Evolutionary conservation across 1,284 basidiomycete species (phyloP).

Genomic region (Microbotryum lychnidis-dioicae): DNA sequence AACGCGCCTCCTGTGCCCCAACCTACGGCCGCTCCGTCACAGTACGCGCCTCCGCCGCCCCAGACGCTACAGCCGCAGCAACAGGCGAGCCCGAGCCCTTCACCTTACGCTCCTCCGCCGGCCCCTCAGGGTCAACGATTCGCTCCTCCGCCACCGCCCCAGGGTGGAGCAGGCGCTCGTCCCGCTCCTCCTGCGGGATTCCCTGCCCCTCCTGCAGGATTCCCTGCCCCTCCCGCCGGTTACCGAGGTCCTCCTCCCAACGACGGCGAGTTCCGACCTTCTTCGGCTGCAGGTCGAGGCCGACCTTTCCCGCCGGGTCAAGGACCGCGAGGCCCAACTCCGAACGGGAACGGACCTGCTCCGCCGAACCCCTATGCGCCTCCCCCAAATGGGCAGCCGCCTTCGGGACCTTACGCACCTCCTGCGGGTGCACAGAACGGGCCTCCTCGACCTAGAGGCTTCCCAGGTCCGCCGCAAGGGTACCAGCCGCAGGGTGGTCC

Average conservation of each 20-base stretch:
- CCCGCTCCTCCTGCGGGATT: too few relatives aligned
- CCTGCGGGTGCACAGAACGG: not conserved
- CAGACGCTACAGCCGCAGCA: constrained; percentile 7
- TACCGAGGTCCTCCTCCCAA: too few relatives aligned
- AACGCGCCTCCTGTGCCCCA: constrained; percentile 9
- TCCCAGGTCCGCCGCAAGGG: not conserved
- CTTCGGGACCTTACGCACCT: constrained; percentile 3
- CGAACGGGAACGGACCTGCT: constrained; percentile 1
- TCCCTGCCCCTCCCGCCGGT: too few relatives aligned
- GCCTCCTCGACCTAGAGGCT: constrained; percentile 3
- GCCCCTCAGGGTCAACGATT: not conserved
- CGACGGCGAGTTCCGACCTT: too few relatives aligned
- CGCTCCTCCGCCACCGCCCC: not conserved
- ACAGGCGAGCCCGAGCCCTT: not conserved
- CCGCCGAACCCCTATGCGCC: not conserved
- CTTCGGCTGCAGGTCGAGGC: too few relatives aligned
- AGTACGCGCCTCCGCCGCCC: constrained; percentile 20
- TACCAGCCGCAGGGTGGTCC: not conserved
- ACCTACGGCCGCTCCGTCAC: constrained; percentile 36
- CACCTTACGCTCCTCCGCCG: not conserved
- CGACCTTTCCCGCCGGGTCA: too few relatives aligned
- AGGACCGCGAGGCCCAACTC: too few relatives aligned
- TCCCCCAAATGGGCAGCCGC: not conserved
- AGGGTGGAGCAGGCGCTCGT: not conserved
- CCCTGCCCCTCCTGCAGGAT: too few relatives aligned